Evolutionary conservation across 805 yeast species (phyloP), one percentile per base, ranked within the genome.

Genomic region (Yueomyces sp.): DNA sequence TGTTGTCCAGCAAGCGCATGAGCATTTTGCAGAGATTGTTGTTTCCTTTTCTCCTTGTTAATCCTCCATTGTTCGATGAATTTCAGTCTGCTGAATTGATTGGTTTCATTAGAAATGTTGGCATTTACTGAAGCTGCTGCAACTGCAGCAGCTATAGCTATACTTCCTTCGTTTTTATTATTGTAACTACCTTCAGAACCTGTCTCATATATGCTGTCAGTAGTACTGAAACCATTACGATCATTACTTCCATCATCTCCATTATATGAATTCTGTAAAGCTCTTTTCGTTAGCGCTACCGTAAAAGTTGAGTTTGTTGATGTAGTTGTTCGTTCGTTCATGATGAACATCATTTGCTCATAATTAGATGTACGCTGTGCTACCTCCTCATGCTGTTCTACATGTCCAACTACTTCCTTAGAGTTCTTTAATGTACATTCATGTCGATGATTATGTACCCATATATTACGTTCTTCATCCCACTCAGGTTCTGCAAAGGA

Each of bases 41-140:
- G 73, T 47, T 70, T 69, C 45, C 69, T 56, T 47, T 74, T 67
- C 45, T 75, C 81, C 54, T 76, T 74, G 57, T 83, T 76, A 40
- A 83, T 69, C 44, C 94, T 70, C 64, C 84, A 77, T 62, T 83
- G 92, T 60, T 90, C 97, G 46, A 90, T 82, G 54, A 88, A 86
- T 49, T 94, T 72, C 42, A 90, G 67, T 50, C 97, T 75, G 71
- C 85, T 76, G 61, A 92, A 92, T 60, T 87, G 94, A 39, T 69
- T 68, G 28, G 60, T 57, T 40, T 65, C 69, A 47, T 56, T 59
- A 30, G 56, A 52, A 8, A 53, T 49, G 29, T 50, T 54, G 4
- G 55, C 47, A 2, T 56, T 60, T 4, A 68, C 71, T 6, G 74
- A 67, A 6, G 71, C 67, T 1, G 67, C 61, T 36, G 64, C 66